Evolutionary conservation across 2,329 filamentous ascomycete genomes (phyloP).

Genomic region (Colletotrichum graminicola): DNA sequence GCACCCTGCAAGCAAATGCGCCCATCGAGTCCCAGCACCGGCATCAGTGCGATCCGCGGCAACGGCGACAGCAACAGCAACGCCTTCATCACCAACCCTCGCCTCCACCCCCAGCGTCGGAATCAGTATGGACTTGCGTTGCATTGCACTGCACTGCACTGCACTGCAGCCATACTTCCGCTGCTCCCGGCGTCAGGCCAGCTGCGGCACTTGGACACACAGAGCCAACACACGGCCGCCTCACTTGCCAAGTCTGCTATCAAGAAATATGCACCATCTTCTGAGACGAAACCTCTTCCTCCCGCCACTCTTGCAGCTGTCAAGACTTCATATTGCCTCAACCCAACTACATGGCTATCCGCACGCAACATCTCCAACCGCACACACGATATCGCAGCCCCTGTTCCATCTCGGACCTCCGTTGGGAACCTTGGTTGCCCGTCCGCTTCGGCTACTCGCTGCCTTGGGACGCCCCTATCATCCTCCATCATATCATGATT

Average conservation of each 20-base stretch:
- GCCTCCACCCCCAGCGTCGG: background rate
- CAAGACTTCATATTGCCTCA: conserved; percentile 30
- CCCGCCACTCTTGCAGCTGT: conserved; percentile 27
- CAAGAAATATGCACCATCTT: conserved; percentile 20
- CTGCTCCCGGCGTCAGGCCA: conserved; percentile 13
- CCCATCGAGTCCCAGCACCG: conserved; percentile 11
- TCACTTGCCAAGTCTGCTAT: conserved; percentile 2
- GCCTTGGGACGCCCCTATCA: conserved; percentile 8
- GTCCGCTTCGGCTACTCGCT: conserved; percentile 1
- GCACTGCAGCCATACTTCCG: background rate
- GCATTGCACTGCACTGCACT: conserved; percentile 2
- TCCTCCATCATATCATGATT: conserved; percentile 14
- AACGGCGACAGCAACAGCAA: conserved; percentile 5
- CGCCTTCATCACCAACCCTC: conserved; percentile 10
- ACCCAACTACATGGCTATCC: conserved; percentile 6
- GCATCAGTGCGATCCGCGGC: conserved; percentile 12
- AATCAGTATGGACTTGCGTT: conserved; percentile 9
- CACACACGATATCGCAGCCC: conserved; percentile 34
- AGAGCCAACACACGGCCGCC: conserved; percentile 22
- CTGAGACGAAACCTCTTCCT: conserved; percentile 4
- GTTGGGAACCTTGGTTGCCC: conserved; percentile 17
- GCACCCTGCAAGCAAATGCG: conserved; percentile 29
- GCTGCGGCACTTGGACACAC: conserved; percentile 17
- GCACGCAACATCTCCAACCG: conserved; percentile 12
- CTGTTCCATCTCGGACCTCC: conserved; percentile 41